phyloP scores from a whole-genome alignment of 805 yeast species.

The Jamesozyma piceae region DNA sequence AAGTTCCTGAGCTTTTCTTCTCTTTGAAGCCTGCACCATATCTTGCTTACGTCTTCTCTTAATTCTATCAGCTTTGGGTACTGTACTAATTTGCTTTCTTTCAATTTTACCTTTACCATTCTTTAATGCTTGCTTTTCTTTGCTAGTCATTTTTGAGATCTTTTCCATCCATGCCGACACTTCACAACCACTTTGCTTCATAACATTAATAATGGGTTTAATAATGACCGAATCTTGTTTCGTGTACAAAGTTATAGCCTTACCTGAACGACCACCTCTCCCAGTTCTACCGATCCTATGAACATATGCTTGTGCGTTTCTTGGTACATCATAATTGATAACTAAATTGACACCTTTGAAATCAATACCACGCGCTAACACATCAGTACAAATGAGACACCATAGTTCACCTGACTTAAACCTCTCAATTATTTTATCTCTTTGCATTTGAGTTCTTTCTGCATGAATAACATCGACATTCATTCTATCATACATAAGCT shows the following conservation, averaged over 20 bases:
- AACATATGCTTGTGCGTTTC: conserved; percentile 85
- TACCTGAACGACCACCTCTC: conserved; percentile 81
- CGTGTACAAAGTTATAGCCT: conserved; percentile 86
- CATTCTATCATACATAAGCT: conserved; percentile 78
- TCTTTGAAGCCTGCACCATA: conserved; percentile 71
- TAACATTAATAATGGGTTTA: conserved; percentile 82
- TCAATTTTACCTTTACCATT: conserved; percentile 39
- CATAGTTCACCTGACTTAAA: conserved; percentile 87
- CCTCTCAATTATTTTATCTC: conserved; percentile 73
- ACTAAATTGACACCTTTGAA: conserved; percentile 92
- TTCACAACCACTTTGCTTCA: conserved; percentile 81
- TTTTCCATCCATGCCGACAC: conserved; percentile 77
- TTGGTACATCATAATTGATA: conserved; percentile 94
- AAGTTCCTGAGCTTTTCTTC: conserved; percentile 33
- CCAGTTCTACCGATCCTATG: conserved; percentile 99
- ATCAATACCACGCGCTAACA: conserved; percentile 92
- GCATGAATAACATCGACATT: conserved; percentile 96
- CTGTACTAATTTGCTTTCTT: conserved; percentile 75
- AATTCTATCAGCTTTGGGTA: conserved; percentile 56
- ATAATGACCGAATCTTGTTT: conserved; percentile 73
- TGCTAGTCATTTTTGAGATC: conserved; percentile 53
- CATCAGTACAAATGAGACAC: conserved; percentile 96
- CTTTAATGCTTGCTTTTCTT: conserved; percentile 53
- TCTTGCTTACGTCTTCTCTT: conserved; percentile 55
- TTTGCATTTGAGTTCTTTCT: conserved; percentile 80